These are phyloP conservation scores for Solanum paucissectum DNA, from an alignment of 257 asterid species.

Conservation along the genomic window DNA sequence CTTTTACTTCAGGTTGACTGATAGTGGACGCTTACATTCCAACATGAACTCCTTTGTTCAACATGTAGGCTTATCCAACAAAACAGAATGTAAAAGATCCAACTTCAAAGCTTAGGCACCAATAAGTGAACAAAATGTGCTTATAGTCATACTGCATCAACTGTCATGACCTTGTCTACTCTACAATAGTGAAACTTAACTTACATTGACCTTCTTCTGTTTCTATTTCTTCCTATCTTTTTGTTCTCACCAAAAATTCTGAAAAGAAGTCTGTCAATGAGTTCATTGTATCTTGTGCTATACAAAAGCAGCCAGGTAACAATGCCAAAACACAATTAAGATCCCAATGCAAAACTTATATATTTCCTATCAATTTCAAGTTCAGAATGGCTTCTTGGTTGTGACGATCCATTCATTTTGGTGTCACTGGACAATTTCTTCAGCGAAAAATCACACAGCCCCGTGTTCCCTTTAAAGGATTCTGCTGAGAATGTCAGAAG, in stretches of 20 bases:
- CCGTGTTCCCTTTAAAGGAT: constrained; percentile 17
- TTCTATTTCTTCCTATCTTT: not conserved
- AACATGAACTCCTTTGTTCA: too few relatives aligned
- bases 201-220: not conserved
- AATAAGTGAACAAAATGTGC: too few relatives aligned
- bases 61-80: too few relatives aligned
- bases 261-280: not conserved
- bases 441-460: not conserved
- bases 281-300: not conserved
- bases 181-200: not conserved
- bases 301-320: not conserved
- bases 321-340: not conserved
- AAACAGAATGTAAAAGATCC: not conserved
- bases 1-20: too few relatives aligned
- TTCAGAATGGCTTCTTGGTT: not conserved
- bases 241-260: not conserved
- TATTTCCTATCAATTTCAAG: not conserved
- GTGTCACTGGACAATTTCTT: not conserved
- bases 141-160: not conserved
- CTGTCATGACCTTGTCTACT: not conserved
- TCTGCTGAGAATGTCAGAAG: constrained; percentile 10
- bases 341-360: not conserved
- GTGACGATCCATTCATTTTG: not conserved
- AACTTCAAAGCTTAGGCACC: not conserved
- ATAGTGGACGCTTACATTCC: too few relatives aligned